Evolutionary conservation across 495 filamentous ascomycete species (phyloP).

Genomic region (Neurospora sp.): DNA sequence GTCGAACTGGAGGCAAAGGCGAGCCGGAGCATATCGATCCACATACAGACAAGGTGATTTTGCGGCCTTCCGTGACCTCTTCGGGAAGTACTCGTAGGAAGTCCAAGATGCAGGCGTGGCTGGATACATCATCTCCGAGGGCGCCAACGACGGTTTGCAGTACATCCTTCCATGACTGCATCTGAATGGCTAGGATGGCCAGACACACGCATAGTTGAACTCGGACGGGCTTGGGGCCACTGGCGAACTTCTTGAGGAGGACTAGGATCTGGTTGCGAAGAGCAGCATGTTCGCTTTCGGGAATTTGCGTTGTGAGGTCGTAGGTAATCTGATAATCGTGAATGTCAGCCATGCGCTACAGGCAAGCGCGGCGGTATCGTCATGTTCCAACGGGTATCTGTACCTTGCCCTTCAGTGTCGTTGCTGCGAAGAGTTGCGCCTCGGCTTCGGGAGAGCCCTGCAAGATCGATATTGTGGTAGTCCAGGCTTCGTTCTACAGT

Average conservation of each 20-base stretch:
- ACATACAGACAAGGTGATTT: conserved; percentile 97
- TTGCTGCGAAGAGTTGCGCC: conserved; percentile 90
- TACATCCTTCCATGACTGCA: conserved; percentile 93
- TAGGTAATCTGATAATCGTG: conserved; percentile 33
- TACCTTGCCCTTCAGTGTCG: conserved; percentile 97
- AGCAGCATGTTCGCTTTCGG: conserved; percentile 56
- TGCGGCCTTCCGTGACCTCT: conserved; percentile 97
- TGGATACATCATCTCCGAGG: conserved; percentile 66
- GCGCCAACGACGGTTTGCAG: conserved; percentile 66
- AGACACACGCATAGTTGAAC: conserved; percentile 93
- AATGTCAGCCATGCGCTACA: background rate
- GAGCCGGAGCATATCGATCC: conserved; percentile 45
- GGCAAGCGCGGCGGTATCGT: background rate
- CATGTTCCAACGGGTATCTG: background rate
- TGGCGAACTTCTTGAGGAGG: conserved; percentile 65
- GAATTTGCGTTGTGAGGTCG: conserved; percentile 56
- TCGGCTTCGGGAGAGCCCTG: conserved; percentile 68
- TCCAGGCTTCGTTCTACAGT: conserved; percentile 76
- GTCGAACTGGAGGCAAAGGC: conserved; percentile 28
- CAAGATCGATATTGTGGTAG: conserved; percentile 71
- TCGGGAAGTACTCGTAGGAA: conserved; percentile 94
- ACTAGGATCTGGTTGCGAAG: conserved; percentile 75
- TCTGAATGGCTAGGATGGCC: conserved; percentile 89
- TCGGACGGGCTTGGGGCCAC: conserved; percentile 81
- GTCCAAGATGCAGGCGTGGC: conserved; percentile 77